phyloP scores from a whole-genome alignment of 2,329 filamentous ascomycete species.

The Trichoderma sp. region DNA sequence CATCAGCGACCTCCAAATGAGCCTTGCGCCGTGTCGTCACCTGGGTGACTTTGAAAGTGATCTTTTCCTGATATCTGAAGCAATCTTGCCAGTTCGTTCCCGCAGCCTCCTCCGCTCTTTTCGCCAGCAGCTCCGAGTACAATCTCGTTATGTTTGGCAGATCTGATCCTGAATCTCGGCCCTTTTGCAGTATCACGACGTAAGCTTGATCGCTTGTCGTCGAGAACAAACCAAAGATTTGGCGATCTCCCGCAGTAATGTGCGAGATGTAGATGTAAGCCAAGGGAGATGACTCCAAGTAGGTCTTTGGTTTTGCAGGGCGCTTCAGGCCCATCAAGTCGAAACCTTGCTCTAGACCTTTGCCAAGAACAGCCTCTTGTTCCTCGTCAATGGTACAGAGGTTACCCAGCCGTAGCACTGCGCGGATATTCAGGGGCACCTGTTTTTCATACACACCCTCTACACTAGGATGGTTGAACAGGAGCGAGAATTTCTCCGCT shows the following conservation, averaged over 20 bases:
- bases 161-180: conserved; percentile 74
- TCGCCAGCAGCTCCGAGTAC: conserved; percentile 74
- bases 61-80: conserved; percentile 82
- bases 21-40: conserved; percentile 90
- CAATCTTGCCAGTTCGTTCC: conserved; percentile 76
- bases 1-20: conserved; percentile 81
- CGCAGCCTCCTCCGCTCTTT: conserved; percentile 65
- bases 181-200: conserved; percentile 83
- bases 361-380: conserved; percentile 87
- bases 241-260: conserved; percentile 83
- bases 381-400: conserved; percentile 90
- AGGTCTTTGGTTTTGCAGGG: conserved; percentile 64
- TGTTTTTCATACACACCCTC: conserved; percentile 98
- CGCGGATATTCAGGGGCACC: conserved; percentile 81
- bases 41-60: conserved; percentile 83
- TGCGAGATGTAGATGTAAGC: conserved; percentile 93
- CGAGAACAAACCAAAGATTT: conserved; percentile 93
- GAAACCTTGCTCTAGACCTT: conserved; percentile 90
- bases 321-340: conserved; percentile 76
- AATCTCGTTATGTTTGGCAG: conserved; percentile 89
- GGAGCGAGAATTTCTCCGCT: conserved; percentile 74
- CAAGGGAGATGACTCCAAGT: conserved; percentile 73
- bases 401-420: conserved; percentile 86
- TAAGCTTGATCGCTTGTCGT: conserved; percentile 78
- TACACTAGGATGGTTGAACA: conserved; percentile 91